Evolutionary conservation across 1,284 basidiomycete species (phyloP).

Genomic region (Abortiporus biennis): DNA sequence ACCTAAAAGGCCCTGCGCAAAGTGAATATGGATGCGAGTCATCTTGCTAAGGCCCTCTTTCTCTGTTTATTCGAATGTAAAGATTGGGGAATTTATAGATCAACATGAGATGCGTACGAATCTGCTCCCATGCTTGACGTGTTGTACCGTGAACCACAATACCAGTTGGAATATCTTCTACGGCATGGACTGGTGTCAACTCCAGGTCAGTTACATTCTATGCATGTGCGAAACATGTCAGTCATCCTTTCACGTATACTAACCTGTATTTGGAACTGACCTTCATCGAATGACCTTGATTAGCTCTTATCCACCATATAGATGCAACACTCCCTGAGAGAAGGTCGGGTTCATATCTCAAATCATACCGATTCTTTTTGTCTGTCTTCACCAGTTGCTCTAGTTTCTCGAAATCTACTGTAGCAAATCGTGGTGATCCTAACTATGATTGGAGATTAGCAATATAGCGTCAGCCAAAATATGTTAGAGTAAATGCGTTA

Average conservation of each 20-base stretch:
- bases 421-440: slow-evolving; percentile 18
- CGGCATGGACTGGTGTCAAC: slow-evolving; percentile 54
- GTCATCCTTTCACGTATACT: not conserved
- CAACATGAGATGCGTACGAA: slow-evolving; percentile 42
- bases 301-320: slow-evolving; percentile 85
- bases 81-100: slow-evolving; percentile 4
- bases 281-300: slow-evolving; percentile 89
- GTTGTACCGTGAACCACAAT: slow-evolving; percentile 80
- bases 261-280: slow-evolving; percentile 29
- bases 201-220: slow-evolving; percentile 60
- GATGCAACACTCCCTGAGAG: slow-evolving; percentile 17
- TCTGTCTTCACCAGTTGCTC: slow-evolving; percentile 73
- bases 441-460: slow-evolving; percentile 8
- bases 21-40: slow-evolving; percentile 84
- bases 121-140: slow-evolving; percentile 60
- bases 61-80: slow-evolving; percentile 29
- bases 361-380: slow-evolving; percentile 72
- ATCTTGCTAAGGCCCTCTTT: slow-evolving; percentile 76
- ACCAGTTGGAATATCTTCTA: slow-evolving; percentile 50
- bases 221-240: not conserved
- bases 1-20: slow-evolving; percentile 68
- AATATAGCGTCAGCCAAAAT: no score
- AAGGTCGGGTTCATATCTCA: slow-evolving; percentile 52
- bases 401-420: slow-evolving; percentile 45
- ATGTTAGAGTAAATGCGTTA: no score